Base-by-base conservation (phyloP, 768 basidiomycete genomes). In the Mycena indigotica region DNA sequence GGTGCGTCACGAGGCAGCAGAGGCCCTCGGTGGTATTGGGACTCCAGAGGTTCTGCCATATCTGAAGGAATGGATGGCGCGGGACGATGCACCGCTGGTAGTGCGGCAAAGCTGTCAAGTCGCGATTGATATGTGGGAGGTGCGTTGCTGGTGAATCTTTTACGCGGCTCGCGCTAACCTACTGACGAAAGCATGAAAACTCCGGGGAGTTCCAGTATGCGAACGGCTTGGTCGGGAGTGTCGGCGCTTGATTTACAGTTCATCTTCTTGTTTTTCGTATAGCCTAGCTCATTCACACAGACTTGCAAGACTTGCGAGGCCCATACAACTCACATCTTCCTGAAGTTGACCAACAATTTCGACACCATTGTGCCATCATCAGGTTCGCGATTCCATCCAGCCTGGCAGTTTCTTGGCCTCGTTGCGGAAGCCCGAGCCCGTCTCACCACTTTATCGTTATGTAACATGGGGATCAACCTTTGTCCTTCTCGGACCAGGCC, bases 1-100 rank as follows among this genome's bases (percentile, higher is more conserved):
- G 96, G 97, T 99, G 10, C 85, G 97, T 28, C 97, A 99, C 65
- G 97, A 99, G 72, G 97, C 96, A 24, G 97, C 97, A 3, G 97
- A 99, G 72, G 97, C 97, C 5, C 82, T 99, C 0, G 97, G 97
- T n/a, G 93, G 96, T 4, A 98, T 99, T 55, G 95, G 89, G 25
- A 93, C 89, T 2, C 91, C 93, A 0, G 94, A 96, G 53, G 95
- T 97, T 3, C 79, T 98, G 29, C 88, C 90, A 1, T 82, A 94
- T 61, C 75, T 99, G 32, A 84, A 86, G 63, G 90, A 95, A 70
- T 97, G 93, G 87, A 85, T 89, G 79, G 73, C 72, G 23, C 80
- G 87, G 61, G 79, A 83, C 58, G 91, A 94, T 65, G 86, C 91
- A 6, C 95, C 95, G 0, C 77, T 82, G 15, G 95, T 98, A 21